Evolutionary conservation across 2,329 filamentous ascomycete species (phyloP), one percentile per base, ranked within the genome.

Genomic region (Claviceps citrina): DNA sequence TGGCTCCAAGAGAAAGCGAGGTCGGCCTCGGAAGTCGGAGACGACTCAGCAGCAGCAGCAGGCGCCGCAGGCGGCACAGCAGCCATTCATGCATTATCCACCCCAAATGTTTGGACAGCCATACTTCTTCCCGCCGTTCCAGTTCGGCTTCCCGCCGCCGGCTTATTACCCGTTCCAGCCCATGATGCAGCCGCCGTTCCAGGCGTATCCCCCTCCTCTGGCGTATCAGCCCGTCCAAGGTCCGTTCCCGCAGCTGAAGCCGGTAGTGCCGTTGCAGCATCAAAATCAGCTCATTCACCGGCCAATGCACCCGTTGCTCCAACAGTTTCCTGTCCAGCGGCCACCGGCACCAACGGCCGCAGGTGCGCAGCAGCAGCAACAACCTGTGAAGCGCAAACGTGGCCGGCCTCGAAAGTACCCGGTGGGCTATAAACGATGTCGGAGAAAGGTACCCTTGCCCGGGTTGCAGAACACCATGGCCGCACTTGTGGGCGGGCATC

Each of bases 351-450:
- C 16, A 15, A 5, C 32, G 18, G 38, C 25, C 25, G 16, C n/a
- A n/a, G n/a, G n/a, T n/a, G n/a, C n/a, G 25, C 22, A 15, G 25
- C 7, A 7, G 18, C 12, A 18, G 10, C 37, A 40, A 20, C 33
- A 37, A 18, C 43, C 43, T 10, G 34, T 42, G n/a, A 48, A 46
- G 31, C 44, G 46, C 10, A 51, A 48, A 34, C 45, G 47, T 24
- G 49, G 51, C 18, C 50, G 51, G 8, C 46, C 51, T 15, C 50
- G 41, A 22, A 45, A 42, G 26, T 44, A 44, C 24, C 43, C 43
- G 2, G 40, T 44, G 3, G 37, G 40, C 4, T 42, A 43, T 37
- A 43, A 43, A 30, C 31, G 41, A 20, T 31, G 32, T 9, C 37
- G 41, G 26, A 36, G 25, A 26, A 43, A 36, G 27, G 32, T 44